Evolutionary conservation across 176 grass and related monocot genomes (phyloP), one percentile per base, ranked within the genome.

Genomic region (Alloteropsis semialata): DNA sequence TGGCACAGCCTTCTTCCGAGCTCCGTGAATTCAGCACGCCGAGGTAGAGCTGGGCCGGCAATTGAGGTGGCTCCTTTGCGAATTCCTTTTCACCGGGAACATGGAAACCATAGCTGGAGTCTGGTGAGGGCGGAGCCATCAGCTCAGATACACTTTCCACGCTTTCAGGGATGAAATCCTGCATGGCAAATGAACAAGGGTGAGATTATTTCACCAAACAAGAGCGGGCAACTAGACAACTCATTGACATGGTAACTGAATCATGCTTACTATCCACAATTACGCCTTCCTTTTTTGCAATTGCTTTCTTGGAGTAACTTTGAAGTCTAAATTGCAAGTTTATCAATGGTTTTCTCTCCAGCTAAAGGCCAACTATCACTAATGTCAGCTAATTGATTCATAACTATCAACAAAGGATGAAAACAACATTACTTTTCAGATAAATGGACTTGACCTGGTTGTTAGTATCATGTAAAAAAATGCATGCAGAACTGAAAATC

Each of bases 121-220:
- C 85, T 1, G 92, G 95, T 10, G 95, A 97, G 14, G 88, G 72
- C 6, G 95, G 95, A 1, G 84, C 80, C 86, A 85, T 82, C 1
- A 97, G 78, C 50, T 92, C 92, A 1, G 90, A 80, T 21, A 92
- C 92, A 18, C 90, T 89, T 34, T 94, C 73, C 61, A 86, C 72
- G 27, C 86, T 92, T 69, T 94, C 95, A 3, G 95, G 92, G 32
- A 97, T 79, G 58, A 74, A 92, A 42, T 94, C 95, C 95, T 97
- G 92, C 30, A 79, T 41, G 51, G 60, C 11, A 57, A 8, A 37
- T 9, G 15, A 36, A 71, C 7, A 85, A 44, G 25, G 12, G 2
- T 33, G 11, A 14, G 42, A 21, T 11, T 72, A 5, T 17, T 48
- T 18, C 68, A 30, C 6, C 24, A 63, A 48, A 12, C 6, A 70